Conservation (phyloP, 305 asterid genomes). For the Lippia alba region DNA sequence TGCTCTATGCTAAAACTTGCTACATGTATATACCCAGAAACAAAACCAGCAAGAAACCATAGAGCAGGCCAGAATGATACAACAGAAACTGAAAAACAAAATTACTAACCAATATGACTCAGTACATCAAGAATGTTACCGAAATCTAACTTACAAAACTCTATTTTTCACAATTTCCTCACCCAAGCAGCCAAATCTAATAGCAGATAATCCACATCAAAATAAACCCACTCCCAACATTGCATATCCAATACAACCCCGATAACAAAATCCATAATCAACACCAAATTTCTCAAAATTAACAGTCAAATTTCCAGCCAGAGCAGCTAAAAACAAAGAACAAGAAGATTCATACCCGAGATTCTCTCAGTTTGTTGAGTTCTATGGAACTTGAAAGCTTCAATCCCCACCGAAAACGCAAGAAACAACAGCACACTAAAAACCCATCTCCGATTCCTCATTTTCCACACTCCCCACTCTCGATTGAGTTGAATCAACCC, state of each 20-base stretch:
- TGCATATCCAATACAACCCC: conserved; percentile 15
- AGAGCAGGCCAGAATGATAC: not conserved
- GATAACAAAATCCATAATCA: conserved; percentile 8
- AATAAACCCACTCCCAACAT: conserved; percentile 8
- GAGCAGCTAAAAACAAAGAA: not conserved
- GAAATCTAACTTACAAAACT: not conserved
- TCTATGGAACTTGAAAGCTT: conserved; percentile 47
- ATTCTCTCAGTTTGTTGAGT: conserved; percentile 54
- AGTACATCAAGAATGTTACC: not conserved
- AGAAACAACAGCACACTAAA: conserved; percentile 32
- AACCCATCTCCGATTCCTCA: conserved; percentile 39
- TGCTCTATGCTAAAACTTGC: not conserved
- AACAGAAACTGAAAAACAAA: not conserved
- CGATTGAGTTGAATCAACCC: conserved; percentile 22
- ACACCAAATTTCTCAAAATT: conserved; percentile 12
- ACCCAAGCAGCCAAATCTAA: conserved; percentile 17
- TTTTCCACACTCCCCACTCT: conserved; percentile 10
- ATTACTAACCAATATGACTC: not conserved
- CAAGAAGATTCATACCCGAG: conserved; percentile 40
- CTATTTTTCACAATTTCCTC: not conserved
- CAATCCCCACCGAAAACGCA: conserved; percentile 30
- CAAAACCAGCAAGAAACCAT: not conserved
- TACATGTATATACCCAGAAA: not conserved
- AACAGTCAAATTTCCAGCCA: not conserved
- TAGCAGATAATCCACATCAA: conserved; percentile 6